These are phyloP conservation scores for Trichosporon ovoides DNA, from an alignment of 1,284 basidiomycete genomes.

Conservation along the genomic window DNA sequence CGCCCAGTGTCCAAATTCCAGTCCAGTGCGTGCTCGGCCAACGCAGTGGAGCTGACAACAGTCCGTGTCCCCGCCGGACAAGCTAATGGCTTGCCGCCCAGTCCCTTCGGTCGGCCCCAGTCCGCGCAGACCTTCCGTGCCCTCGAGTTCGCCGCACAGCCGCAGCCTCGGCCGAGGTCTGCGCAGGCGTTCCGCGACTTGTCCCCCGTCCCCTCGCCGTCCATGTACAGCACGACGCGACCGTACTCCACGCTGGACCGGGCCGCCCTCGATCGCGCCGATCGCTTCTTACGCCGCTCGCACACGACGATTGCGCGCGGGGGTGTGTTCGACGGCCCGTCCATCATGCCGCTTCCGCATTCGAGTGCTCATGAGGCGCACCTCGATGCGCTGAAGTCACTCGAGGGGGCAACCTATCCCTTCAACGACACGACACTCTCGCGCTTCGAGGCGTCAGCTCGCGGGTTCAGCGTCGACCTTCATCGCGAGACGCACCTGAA, in stretches of 20 bases:
- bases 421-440: not conserved
- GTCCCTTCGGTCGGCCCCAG: not conserved
- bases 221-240: not conserved
- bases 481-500: not conserved
- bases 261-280: not conserved
- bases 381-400: slow-evolving; percentile 33
- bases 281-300: not conserved
- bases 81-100: not conserved
- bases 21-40: not conserved
- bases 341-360: not conserved
- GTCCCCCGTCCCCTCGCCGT: not conserved
- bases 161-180: not conserved
- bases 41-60: not conserved
- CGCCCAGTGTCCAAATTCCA: not conserved
- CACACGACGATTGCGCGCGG: not conserved
- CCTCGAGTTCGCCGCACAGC: not conserved
- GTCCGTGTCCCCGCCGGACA: not conserved
- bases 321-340: not conserved
- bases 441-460: not conserved
- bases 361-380: slow-evolving; percentile 25
- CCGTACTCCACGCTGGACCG: not conserved
- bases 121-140: not conserved
- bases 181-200: not conserved
- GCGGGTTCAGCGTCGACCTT: not conserved
- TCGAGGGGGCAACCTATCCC: slow-evolving; percentile 27